A percentile compares a stretch with the other conserved stretches of the same genome.
These are phyloP conservation scores for Colletotrichum spaethianum DNA, from an alignment of 2,329 filamentous ascomycete genomes.

Conservation along the genomic window DNA sequence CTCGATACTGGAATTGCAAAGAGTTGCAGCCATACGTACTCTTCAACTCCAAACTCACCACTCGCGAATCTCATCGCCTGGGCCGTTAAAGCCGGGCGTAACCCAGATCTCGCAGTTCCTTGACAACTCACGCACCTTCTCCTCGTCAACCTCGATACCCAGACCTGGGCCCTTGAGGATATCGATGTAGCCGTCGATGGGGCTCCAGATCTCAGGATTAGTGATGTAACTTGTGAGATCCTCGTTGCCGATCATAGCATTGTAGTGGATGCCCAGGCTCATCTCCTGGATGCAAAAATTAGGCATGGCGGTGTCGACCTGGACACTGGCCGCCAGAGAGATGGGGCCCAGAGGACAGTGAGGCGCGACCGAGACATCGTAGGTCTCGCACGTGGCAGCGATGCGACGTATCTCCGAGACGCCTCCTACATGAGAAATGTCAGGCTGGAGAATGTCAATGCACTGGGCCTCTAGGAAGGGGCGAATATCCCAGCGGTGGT, in stretches of 20 bases:
- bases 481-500: slow-evolving; percentile 76
- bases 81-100: slow-evolving; percentile 73
- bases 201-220: slow-evolving; percentile 70
- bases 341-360: slow-evolving; percentile 77
- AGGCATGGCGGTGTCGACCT: slow-evolving; percentile 67
- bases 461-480: slow-evolving; percentile 72
- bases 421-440: slow-evolving; percentile 75
- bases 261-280: slow-evolving; percentile 79
- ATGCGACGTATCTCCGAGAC: slow-evolving; percentile 75
- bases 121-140: slow-evolving; percentile 68
- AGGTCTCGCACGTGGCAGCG: slow-evolving; percentile 74
- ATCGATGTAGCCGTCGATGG: slow-evolving; percentile 70
- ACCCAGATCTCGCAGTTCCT: slow-evolving; percentile 69
- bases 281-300: slow-evolving; percentile 79
- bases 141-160: slow-evolving; percentile 76
- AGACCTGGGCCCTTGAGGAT: slow-evolving; percentile 67
- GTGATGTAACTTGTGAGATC: slow-evolving; percentile 73
- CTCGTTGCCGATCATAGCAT: slow-evolving; percentile 61
- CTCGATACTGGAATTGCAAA: neutral
- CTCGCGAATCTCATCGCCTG: slow-evolving; percentile 74
- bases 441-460: slow-evolving; percentile 75
- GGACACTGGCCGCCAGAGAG: slow-evolving; percentile 74
- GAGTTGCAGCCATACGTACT: neutral
- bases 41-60: slow-evolving; percentile 62
- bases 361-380: slow-evolving; percentile 75